phyloP scores from a whole-genome alignment of 495 filamentous ascomycete species.

The Penicillium soppii region DNA sequence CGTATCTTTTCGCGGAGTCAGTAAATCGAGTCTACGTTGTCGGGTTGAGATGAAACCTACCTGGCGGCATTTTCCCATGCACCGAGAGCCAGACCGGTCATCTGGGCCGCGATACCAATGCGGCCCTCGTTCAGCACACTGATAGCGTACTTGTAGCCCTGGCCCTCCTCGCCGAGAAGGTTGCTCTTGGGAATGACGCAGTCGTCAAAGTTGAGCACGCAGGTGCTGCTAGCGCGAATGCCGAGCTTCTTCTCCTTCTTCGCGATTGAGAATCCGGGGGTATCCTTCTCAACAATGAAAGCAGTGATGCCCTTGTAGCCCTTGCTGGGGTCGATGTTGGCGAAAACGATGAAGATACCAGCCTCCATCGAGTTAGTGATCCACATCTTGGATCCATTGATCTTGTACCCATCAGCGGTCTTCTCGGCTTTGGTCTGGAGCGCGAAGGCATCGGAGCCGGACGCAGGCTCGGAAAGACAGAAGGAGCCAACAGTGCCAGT shows the following conservation, averaged over 20 bases:
- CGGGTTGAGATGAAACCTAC: constrained; percentile 41
- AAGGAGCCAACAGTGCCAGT: constrained; percentile 93
- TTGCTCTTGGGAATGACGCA: constrained; percentile 86
- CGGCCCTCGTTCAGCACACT: constrained; percentile 94
- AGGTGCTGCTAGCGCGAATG: constrained; percentile 92
- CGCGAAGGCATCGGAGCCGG: constrained; percentile 94
- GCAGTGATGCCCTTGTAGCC: constrained; percentile 96
- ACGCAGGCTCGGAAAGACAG: constrained; percentile 91
- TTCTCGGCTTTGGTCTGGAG: constrained; percentile 82
- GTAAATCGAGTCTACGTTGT: background rate
- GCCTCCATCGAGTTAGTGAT: constrained; percentile 97
- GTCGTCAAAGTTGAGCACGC: constrained; percentile 96
- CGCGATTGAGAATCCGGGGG: constrained; percentile 86
- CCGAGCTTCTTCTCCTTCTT: constrained; percentile 99
- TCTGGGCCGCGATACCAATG: constrained; percentile 97
- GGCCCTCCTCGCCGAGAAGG: constrained; percentile 80
- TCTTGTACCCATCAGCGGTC: constrained; percentile 75
- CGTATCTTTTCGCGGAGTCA: constrained; percentile 51
- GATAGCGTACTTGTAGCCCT: constrained; percentile 98
- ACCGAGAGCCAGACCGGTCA: constrained; percentile 94
- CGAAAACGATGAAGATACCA: constrained; percentile 95
- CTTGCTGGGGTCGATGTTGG: constrained; percentile 83
- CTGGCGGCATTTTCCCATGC: constrained; percentile 93
- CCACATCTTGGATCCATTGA: constrained; percentile 98
- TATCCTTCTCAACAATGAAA: constrained; percentile 90